phyloP scores from a whole-genome alignment of 1,284 basidiomycete genomes.

The Wolfiporia cocos region DNA sequence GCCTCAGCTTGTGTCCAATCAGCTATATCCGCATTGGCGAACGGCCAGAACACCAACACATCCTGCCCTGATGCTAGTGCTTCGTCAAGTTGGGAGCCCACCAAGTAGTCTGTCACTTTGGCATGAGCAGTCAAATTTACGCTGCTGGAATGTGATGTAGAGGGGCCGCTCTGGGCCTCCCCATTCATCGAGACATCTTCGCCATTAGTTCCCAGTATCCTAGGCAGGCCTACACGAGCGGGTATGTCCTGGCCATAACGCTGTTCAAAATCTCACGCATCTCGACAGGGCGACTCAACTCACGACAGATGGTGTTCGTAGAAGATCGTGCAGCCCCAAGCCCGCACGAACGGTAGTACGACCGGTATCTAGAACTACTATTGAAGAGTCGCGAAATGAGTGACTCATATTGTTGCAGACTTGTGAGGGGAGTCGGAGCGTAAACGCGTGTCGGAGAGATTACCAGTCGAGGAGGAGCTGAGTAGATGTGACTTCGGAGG shows the following conservation, averaged over 20 bases:
- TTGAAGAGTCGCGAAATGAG: slow-evolving; percentile 76
- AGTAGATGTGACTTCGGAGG: too few relatives aligned
- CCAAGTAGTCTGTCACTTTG: slow-evolving; percentile 77
- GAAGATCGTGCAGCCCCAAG: slow-evolving; percentile 75
- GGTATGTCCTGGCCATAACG: slow-evolving; percentile 55
- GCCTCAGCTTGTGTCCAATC: slow-evolving; percentile 94
- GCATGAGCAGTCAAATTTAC: slow-evolving; percentile 19
- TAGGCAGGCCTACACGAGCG: slow-evolving; percentile 71
- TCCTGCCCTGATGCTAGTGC: slow-evolving; percentile 71
- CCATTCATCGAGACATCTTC: too few relatives aligned
- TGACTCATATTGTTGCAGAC: slow-evolving; percentile 25
- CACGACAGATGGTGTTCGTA: slow-evolving; percentile 71
- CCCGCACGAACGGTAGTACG: slow-evolving; percentile 70
- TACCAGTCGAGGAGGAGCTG: too few relatives aligned
- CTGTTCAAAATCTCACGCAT: too few relatives aligned
- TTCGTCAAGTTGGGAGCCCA: slow-evolving; percentile 77
- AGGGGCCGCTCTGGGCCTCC: slow-evolving; percentile 30
- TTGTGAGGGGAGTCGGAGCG: too few relatives aligned
- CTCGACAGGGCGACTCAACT: too few relatives aligned
- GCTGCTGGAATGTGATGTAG: slow-evolving; percentile 34
- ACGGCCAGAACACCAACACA: slow-evolving; percentile 79
- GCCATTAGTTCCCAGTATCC: too few relatives aligned
- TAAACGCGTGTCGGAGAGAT: too few relatives aligned
- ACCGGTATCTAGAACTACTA: slow-evolving; percentile 78
- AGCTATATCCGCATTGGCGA: slow-evolving; percentile 65